Evolutionary conservation across 1,284 basidiomycete genomes (phyloP).

Genomic region (Trichosporon faecale): DNA sequence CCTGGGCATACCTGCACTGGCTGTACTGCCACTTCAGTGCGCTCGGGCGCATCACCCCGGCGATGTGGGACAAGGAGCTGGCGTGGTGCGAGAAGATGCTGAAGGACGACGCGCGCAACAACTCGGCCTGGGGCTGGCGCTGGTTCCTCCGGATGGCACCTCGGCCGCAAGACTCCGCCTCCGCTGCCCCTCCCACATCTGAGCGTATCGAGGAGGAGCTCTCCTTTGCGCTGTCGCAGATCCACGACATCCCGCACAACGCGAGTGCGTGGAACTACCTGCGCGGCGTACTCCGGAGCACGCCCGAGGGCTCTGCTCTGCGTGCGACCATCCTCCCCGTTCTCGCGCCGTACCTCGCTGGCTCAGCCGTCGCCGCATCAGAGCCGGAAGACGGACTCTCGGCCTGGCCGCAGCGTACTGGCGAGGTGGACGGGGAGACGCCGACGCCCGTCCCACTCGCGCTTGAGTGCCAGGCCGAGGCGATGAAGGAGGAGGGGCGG

Average conservation of each 20-base stretch:
- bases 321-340: constrained; percentile 61
- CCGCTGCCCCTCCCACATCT: constrained; percentile 22
- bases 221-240: constrained; percentile 65
- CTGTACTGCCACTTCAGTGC: constrained; percentile 69
- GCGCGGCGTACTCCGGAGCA: constrained; percentile 57
- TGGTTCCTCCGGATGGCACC: constrained; percentile 81
- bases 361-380: constrained; percentile 22
- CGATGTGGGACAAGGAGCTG: constrained; percentile 73
- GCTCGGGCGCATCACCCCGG: constrained; percentile 52
- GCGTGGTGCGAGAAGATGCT: constrained; percentile 74
- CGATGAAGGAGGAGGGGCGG: constrained; percentile 60
- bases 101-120: constrained; percentile 79
- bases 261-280: constrained; percentile 92
- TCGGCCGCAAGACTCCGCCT: constrained; percentile 37
- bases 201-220: constrained; percentile 54
- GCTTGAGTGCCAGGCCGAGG: constrained; percentile 81
- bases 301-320: constrained; percentile 42
- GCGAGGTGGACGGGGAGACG: constrained; percentile 61
- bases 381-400: constrained; percentile 35
- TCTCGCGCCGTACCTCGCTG: constrained; percentile 62
- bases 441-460: constrained; percentile 71
- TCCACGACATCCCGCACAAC: constrained; percentile 85
- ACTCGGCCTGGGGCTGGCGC: constrained; percentile 94
- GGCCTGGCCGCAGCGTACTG: constrained; percentile 36
- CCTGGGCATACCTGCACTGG: constrained; percentile 93